phyloP scores from a whole-genome alignment of 345 rosid species.

The Pelargonium nanum region DNA sequence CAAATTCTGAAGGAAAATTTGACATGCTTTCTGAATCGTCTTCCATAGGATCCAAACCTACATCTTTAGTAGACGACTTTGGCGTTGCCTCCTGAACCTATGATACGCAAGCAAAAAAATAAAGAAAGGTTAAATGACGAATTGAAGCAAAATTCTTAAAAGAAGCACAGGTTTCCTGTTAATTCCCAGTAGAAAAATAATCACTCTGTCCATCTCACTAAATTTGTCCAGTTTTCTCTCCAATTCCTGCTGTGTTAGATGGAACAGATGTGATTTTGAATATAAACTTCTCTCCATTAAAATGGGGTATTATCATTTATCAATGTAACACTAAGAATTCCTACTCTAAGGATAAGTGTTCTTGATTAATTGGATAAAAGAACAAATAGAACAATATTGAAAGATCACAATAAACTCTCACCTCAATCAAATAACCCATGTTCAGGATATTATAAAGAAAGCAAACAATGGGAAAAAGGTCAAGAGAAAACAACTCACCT shows the following conservation, averaged over 20 bases:
- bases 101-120: constrained; percentile 19
- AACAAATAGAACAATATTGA: not conserved
- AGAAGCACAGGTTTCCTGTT: not conserved
- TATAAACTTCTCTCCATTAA: not conserved
- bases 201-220: too few relatives aligned
- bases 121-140: constrained; percentile 1
- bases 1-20: constrained; percentile 53
- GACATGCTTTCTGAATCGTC: constrained; percentile 30
- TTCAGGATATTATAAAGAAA: not conserved
- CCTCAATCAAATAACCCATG: not conserved
- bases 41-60: constrained; percentile 64
- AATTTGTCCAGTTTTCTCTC: too few relatives aligned
- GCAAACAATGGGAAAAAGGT: not conserved
- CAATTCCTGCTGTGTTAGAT: not conserved
- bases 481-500: constrained; percentile 24
- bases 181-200: not conserved
- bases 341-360: not conserved
- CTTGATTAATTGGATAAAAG: not conserved
- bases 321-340: not conserved
- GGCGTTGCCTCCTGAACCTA: constrained; percentile 42
- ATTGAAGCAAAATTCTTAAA: not conserved
- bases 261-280: not conserved
- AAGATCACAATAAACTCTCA: constrained; percentile 5
- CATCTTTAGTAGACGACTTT: constrained; percentile 42
- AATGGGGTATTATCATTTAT: not conserved